Base-by-base conservation (phyloP, 768 basidiomycete species). In the Rhizopogon vulgaris region DNA sequence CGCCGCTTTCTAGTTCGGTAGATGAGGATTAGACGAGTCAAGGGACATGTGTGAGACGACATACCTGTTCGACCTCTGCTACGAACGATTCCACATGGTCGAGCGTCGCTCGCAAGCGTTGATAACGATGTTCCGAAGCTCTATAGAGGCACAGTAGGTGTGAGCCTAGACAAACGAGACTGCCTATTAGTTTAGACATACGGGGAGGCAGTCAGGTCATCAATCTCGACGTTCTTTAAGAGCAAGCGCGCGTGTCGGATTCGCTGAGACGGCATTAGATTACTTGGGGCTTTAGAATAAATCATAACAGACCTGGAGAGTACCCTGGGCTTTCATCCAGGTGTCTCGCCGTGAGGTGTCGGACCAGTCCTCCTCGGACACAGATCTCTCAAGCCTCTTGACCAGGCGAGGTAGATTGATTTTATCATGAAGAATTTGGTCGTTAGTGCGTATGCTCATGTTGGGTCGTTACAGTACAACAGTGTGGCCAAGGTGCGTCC, bases 381-480 rank as follows among this genome's bases (percentile, higher is more conserved):
- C 66, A 9, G 76, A 72, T 58, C 77, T 79, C 52, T 89, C 84
- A 0, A 90, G 74, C 51, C 81, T 65, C 40, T 76, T 73, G 4
- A 89, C 65, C 6, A 90, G 74, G 45, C 84, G 75, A 9, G 69
- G 67, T 8, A 90, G 71, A 65, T 90, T 90, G 11, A 90, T 78
- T 57, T 79, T 77, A 69, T 90, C 84, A 52, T 86, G 87, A 36
- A 59, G 52, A 15, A 53, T 52, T 52, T 68, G 64, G 40, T 68
- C 68, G 52, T 58, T 52, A 34, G 64, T 66, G 14, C 60, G 66
- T 22, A 49, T 24, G 25, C n/a, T 52, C 66, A 68, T 68, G 52
- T 36, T 52, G 5, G 47, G 22, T 46, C 25, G 41, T 48, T 51
- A 51, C 6, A 51, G 28, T n/a, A 34, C 8, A 50, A 41, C 18